A percentile compares a stretch with the other conserved stretches of the same genome.
phyloP scores from a whole-genome alignment of 495 filamentous ascomycete genomes.

The Aspergillus indologenus region DNA sequence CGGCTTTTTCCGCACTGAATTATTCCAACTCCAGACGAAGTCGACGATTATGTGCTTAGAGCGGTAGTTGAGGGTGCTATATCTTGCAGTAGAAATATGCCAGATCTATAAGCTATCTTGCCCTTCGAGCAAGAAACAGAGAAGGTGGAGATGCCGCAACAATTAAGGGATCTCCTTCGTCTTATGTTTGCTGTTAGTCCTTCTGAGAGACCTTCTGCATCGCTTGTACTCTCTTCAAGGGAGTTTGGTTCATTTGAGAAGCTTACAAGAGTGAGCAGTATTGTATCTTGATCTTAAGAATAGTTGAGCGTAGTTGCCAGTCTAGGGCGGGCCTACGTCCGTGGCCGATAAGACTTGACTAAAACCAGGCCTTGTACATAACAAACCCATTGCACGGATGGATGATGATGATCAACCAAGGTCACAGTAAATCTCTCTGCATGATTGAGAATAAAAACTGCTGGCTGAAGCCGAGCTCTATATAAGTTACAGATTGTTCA shows the following conservation, averaged over 20 bases:
- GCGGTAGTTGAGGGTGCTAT: background rate
- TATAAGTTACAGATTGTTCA: too few species aligned
- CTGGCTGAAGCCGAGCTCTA: too few species aligned
- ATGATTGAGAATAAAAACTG: too few species aligned
- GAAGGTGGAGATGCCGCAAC: constrained; percentile 7
- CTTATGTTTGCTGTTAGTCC: constrained; percentile 9
- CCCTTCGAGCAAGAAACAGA: constrained; percentile 6
- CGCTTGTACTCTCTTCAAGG: constrained; percentile 3
- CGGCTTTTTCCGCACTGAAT: constrained; percentile 7
- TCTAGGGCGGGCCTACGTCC: too few species aligned
- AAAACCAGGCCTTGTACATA: too few species aligned
- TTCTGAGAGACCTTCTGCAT: constrained; percentile 1
- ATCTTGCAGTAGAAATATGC: background rate
- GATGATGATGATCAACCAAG: too few species aligned
- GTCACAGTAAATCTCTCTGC: too few species aligned
- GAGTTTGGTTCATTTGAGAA: constrained; percentile 7
- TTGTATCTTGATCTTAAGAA: too few species aligned
- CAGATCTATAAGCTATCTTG: constrained; percentile 9
- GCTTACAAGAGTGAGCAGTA: background rate
- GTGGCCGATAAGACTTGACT: too few species aligned
- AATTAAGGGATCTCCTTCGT: constrained; percentile 8
- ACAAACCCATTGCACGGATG: constrained; percentile 3
- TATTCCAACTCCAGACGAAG: constrained; percentile 8
- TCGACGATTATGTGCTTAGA: constrained; percentile 1
- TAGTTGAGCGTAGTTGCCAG: too few species aligned